Percentiles rank a stretch among this genome's conserved stretches.
Evolutionary conservation across 441 rosid species (phyloP).

Genomic region (Codiaeum variegatum): DNA sequence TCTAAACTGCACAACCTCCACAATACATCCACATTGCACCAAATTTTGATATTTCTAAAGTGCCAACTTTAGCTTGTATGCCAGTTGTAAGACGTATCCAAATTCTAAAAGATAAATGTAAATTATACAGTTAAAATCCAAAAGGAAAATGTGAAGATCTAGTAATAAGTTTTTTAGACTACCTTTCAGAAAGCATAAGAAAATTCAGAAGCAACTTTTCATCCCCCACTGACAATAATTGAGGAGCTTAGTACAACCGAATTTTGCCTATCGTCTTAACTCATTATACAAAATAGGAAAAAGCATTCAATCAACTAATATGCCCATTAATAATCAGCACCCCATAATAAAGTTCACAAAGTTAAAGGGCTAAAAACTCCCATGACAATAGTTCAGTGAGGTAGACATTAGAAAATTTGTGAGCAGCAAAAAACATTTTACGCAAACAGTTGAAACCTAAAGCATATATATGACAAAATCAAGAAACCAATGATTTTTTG

Average conservation of each 20-base stretch:
- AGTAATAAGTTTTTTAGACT: background rate
- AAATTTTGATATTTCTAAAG: background rate
- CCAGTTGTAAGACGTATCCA: background rate
- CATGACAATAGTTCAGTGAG: background rate
- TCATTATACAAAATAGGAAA: background rate
- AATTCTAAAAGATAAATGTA: background rate
- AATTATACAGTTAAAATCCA: background rate
- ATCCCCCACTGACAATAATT: background rate
- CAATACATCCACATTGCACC: background rate
- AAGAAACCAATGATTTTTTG: background rate
- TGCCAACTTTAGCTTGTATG: background rate
- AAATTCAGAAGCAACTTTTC: background rate
- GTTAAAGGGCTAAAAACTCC: background rate
- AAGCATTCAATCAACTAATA: background rate
- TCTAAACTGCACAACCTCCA: background rate
- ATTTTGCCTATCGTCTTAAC: background rate
- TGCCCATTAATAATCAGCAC: background rate
- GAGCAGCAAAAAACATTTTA: background rate
- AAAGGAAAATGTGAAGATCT: background rate
- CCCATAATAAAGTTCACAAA: background rate
- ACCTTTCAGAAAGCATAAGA: background rate
- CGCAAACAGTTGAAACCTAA: background rate
- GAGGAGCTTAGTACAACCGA: background rate
- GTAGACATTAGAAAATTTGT: background rate
- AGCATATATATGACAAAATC: background rate